phyloP scores from a whole-genome alignment of 2,329 filamentous ascomycete species.

The Diatrype stigma region DNA sequence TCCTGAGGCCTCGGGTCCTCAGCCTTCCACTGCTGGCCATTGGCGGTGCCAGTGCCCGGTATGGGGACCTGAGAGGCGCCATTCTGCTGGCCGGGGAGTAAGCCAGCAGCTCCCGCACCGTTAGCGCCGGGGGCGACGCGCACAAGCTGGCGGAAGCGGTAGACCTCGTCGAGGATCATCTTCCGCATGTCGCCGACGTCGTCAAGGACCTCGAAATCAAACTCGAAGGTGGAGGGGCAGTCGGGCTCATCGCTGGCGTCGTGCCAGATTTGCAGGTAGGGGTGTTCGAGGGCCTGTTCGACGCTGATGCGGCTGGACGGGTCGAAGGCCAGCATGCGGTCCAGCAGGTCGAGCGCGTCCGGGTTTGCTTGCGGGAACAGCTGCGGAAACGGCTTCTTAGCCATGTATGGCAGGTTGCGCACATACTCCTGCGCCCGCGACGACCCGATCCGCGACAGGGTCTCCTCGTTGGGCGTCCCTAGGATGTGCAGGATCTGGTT shows the following conservation, averaged over 20 bases:
- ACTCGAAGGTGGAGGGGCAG: conserved; percentile 93
- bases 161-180: conserved; percentile 96
- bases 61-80: conserved; percentile 47
- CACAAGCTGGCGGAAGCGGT: conserved; percentile 69
- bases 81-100: conserved; percentile 33
- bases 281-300: conserved; percentile 92
- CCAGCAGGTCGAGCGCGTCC: conserved; percentile 89
- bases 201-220: conserved; percentile 96
- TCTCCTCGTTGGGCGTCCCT: conserved; percentile 94
- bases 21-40: conserved; percentile 50
- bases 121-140: conserved; percentile 44
- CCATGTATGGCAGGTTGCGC: conserved; percentile 90
- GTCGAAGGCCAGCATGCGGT: conserved; percentile 97
- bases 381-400: conserved; percentile 82
- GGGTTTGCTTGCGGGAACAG: conserved; percentile 95
- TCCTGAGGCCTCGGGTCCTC: conserved; percentile 60
- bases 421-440: conserved; percentile 97
- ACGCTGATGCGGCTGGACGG: conserved; percentile 90
- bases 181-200: conserved; percentile 92
- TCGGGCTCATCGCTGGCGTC: conserved; percentile 93
- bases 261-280: conserved; percentile 97
- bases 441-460: conserved; percentile 86
- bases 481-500: conserved; percentile 99
- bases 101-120: conserved; percentile 17
- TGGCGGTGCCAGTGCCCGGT: conserved; percentile 37